Evolutionary conservation across 2,329 filamentous ascomycete species (phyloP).

Genomic region (Rhynchosporium secalis): DNA sequence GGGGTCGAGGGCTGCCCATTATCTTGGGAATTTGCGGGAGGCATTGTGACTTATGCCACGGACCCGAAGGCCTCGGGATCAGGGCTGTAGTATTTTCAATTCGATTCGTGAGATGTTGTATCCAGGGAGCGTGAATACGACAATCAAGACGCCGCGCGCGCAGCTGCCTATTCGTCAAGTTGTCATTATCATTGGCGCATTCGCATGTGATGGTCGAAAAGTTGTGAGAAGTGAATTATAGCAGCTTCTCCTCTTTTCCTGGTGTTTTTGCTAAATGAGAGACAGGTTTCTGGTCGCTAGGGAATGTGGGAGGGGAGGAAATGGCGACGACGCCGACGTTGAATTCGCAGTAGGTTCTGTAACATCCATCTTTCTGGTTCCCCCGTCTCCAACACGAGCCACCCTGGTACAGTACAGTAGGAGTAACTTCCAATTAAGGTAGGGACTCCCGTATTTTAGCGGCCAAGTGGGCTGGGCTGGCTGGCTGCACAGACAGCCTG

Average conservation of each 20-base stretch:
- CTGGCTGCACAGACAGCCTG: background rate
- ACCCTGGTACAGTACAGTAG: constrained; percentile 1
- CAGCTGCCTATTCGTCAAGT: constrained; percentile 8
- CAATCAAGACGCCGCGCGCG: constrained; percentile 11
- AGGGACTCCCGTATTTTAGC: background rate
- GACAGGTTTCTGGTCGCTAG: background rate
- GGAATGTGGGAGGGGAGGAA: constrained; percentile 2
- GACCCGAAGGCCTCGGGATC: constrained; percentile 26
- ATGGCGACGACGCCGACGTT: constrained; percentile 11
- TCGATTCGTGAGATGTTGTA: constrained; percentile 12
- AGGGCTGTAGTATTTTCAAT: constrained; percentile 16
- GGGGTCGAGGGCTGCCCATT: constrained; percentile 45
- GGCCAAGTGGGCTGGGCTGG: background rate
- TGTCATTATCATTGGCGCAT: constrained; percentile 12
- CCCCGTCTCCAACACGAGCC: constrained; percentile 11
- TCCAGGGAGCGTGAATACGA: constrained; percentile 15
- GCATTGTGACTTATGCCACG: constrained; percentile 43
- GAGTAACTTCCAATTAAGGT: background rate
- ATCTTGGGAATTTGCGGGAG: constrained; percentile 50
- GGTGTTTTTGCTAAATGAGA: background rate
- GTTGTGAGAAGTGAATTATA: background rate
- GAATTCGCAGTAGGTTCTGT: constrained; percentile 12
- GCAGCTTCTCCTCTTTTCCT: background rate
- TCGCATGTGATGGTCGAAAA: background rate
- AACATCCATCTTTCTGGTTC: constrained; percentile 11